Percentiles rank a stretch among this genome's conserved stretches.
Conservation (phyloP, 2,329 filamentous ascomycete species). For the Balansia obtecta region DNA sequence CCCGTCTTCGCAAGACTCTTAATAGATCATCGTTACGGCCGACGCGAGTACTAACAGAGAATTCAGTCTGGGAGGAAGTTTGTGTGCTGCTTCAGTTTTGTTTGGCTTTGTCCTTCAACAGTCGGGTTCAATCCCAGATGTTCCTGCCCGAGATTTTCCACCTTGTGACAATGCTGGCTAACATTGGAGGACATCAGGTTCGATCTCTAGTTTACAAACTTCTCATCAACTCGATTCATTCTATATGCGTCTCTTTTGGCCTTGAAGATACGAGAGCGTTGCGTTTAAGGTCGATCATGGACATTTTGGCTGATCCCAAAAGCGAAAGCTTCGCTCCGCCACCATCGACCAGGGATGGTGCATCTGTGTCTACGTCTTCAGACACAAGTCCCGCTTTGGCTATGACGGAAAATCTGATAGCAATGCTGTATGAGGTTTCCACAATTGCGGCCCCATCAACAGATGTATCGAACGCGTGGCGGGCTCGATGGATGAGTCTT, state of each 20-base stretch:
- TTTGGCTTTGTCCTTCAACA: constrained; percentile 54
- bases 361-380: constrained; percentile 40
- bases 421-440: constrained; percentile 51
- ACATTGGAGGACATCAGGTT: constrained; percentile 46
- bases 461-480: constrained; percentile 56
- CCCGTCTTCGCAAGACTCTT: constrained; percentile 51
- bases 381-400: constrained; percentile 38
- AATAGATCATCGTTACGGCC: constrained; percentile 55
- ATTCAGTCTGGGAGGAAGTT: constrained; percentile 57
- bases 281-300: constrained; percentile 43
- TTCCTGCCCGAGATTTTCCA: constrained; percentile 60
- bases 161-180: constrained; percentile 57
- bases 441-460: constrained; percentile 49
- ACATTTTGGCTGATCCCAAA: constrained; percentile 46
- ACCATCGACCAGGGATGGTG: constrained; percentile 36
- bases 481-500: constrained; percentile 61
- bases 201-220: constrained; percentile 49
- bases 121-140: constrained; percentile 52
- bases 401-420: constrained; percentile 49
- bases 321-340: constrained; percentile 45
- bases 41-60: constrained; percentile 53
- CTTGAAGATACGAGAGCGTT: constrained; percentile 46
- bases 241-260: constrained; percentile 52
- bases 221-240: constrained; percentile 54
- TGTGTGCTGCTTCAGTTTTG: constrained; percentile 55